These are phyloP conservation scores for Vaccinium macrocarpon DNA, from an alignment of 148 eudicot species.

Conservation along the genomic window DNA sequence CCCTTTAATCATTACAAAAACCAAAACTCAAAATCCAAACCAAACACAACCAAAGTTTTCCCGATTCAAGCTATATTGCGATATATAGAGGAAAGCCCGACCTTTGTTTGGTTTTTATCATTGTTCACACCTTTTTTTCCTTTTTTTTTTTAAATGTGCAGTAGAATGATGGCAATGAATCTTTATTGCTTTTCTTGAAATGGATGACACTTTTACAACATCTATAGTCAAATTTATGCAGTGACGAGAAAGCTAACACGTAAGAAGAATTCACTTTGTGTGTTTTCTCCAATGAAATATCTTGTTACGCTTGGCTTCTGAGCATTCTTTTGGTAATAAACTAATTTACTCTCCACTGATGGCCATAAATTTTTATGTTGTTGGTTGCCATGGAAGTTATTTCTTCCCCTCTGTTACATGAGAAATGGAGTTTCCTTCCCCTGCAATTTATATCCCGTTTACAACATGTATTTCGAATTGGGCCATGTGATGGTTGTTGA, in stretches of 20 bases:
- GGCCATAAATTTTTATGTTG: no score
- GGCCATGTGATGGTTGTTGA: not conserved
- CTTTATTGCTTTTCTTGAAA: not conserved
- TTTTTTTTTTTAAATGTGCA: not conserved
- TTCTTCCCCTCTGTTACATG: no score
- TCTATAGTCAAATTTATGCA: not conserved
- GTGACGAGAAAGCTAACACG: constrained; percentile 64
- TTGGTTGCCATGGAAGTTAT: not conserved
- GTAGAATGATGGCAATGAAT: not conserved
- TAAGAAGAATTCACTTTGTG: constrained; percentile 47
- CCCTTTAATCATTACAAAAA: no score
- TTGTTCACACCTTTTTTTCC: not conserved
- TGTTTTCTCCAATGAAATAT: constrained; percentile 39
- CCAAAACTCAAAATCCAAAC: no score
- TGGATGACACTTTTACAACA: not conserved
- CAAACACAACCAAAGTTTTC: no score
- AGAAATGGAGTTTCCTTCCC: no score
- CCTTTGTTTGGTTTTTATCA: not conserved
- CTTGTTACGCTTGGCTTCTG: constrained; percentile 8
- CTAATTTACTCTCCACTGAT: not conserved
- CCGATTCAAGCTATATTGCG: not conserved
- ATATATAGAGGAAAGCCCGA: not conserved
- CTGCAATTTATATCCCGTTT: no score
- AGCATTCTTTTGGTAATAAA: not conserved
- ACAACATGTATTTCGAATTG: not conserved